phyloP scores from a whole-genome alignment of 1,139 yeast species.

The Taphrina populina region DNA sequence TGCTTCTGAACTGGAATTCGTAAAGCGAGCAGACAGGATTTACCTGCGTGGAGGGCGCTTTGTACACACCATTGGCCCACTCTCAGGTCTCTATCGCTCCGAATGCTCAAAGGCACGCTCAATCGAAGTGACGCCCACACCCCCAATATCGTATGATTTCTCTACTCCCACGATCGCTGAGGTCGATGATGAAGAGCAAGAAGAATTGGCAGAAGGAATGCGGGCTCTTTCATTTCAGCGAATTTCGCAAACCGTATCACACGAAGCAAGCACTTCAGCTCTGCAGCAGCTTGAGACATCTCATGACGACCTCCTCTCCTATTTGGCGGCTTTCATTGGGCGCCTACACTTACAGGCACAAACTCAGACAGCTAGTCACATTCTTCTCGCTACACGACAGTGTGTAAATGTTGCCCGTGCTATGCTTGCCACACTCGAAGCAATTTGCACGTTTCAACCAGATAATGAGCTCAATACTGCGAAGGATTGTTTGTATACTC shows the following conservation, averaged over 20 bases:
- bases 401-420: slow-evolving; percentile 50
- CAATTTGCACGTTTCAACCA: slow-evolving; percentile 43
- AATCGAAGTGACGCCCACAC: slow-evolving; percentile 20
- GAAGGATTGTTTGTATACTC: slow-evolving; percentile 46
- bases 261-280: slow-evolving; percentile 52
- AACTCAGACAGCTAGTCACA: slow-evolving; percentile 44
- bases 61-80: slow-evolving; percentile 43
- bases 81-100: slow-evolving; percentile 18
- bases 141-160: slow-evolving; percentile 28
- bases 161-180: slow-evolving; percentile 54
- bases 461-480: slow-evolving; percentile 44
- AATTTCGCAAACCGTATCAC: not conserved
- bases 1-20: slow-evolving; percentile 53
- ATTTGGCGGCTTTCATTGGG: slow-evolving; percentile 56
- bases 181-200: slow-evolving; percentile 21
- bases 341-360: slow-evolving; percentile 42
- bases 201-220: not conserved
- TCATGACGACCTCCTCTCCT: slow-evolving; percentile 64
- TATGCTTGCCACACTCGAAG: slow-evolving; percentile 47
- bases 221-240: slow-evolving; percentile 1
- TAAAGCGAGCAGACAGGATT: slow-evolving; percentile 55
- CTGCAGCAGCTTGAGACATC: slow-evolving; percentile 71
- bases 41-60: slow-evolving; percentile 71
- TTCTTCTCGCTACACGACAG: slow-evolving; percentile 47
- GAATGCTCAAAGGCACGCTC: slow-evolving; percentile 20